These are phyloP conservation scores for Tetracladium setigerum DNA, from an alignment of 495 filamentous ascomycete species.

Conservation along the genomic window DNA sequence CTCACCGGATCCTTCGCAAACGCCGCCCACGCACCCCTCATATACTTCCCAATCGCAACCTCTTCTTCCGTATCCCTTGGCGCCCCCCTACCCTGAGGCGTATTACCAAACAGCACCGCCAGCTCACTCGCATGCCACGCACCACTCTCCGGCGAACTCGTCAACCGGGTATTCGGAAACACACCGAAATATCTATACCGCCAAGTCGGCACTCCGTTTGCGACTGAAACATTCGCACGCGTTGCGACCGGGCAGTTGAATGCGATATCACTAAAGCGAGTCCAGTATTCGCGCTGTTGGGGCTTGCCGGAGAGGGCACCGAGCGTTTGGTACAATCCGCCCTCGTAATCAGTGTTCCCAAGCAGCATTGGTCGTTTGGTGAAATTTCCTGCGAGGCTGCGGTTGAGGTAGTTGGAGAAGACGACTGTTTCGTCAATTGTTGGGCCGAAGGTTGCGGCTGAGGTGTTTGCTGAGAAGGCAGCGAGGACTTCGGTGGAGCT, in stretches of 20 bases:
- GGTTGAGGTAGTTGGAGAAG: conserved; percentile 34
- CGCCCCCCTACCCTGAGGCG: not conserved
- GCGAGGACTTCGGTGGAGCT: conserved; percentile 25
- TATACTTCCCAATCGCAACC: conserved; percentile 23
- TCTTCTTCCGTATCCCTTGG: conserved; percentile 10
- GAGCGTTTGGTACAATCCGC: conserved; percentile 24
- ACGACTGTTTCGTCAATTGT: conserved; percentile 35
- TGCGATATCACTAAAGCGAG: conserved; percentile 26
- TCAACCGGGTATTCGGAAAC: conserved; percentile 35
- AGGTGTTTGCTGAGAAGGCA: not conserved
- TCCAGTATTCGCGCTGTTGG: conserved; percentile 21
- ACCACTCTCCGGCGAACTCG: conserved; percentile 28
- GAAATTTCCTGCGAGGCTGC: conserved; percentile 25
- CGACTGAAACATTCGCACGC: conserved; percentile 22
- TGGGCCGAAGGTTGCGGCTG: conserved; percentile 32
- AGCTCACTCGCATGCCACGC: conserved; percentile 33
- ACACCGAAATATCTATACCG: conserved; percentile 41
- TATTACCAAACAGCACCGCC: not conserved
- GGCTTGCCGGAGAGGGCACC: conserved; percentile 24
- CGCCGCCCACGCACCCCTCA: conserved; percentile 36
- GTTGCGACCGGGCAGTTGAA: conserved; percentile 35
- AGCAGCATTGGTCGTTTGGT: conserved; percentile 31
- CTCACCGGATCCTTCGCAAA: conserved; percentile 37
- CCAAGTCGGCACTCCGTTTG: conserved; percentile 33
- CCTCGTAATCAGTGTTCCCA: conserved; percentile 37